Evolutionary conservation across 495 filamentous ascomycete genomes (phyloP).

Genomic region (Poronia punctata): DNA sequence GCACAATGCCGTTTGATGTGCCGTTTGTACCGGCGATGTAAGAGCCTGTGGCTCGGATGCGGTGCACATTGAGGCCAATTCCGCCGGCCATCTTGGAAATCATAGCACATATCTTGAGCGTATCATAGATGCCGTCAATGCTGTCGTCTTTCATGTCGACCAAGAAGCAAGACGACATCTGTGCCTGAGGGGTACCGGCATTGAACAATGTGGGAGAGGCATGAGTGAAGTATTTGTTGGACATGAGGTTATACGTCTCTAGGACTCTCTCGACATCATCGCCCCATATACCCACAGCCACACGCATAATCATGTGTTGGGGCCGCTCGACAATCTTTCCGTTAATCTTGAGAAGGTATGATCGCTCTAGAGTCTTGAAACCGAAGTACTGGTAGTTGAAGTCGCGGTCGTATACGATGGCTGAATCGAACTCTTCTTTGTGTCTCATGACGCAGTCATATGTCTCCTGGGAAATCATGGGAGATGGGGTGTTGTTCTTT

Average conservation of each 20-base stretch:
- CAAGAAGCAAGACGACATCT: constrained; percentile 95
- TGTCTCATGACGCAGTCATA: constrained; percentile 93
- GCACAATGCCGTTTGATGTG: constrained; percentile 93
- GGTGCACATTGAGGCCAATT: constrained; percentile 91
- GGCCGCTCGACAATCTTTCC: constrained; percentile 93
- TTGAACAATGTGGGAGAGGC: constrained; percentile 98
- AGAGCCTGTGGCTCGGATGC: constrained; percentile 91
- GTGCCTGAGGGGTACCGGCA: constrained; percentile 86
- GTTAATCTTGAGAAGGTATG: constrained; percentile 87
- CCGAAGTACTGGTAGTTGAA: constrained; percentile 99
- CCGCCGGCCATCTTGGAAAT: constrained; percentile 99
- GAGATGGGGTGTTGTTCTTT: constrained; percentile 73
- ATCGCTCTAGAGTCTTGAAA: constrained; percentile 98
- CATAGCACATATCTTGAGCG: constrained; percentile 97
- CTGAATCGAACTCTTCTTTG: constrained; percentile 92
- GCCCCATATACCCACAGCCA: constrained; percentile 92
- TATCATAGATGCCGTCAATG: constrained; percentile 99
- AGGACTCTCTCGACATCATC: constrained; percentile 89
- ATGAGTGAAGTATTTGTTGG: constrained; percentile 94
- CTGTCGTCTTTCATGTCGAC: constrained; percentile 98
- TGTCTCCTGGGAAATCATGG: constrained; percentile 86
- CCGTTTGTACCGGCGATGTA: constrained; percentile 98
- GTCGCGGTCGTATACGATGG: constrained; percentile 97
- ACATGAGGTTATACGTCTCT: constrained; percentile 98
- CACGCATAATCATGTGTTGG: constrained; percentile 99